phyloP scores from a whole-genome alignment of 495 filamentous ascomycete species.

The Tuber brumale region DNA sequence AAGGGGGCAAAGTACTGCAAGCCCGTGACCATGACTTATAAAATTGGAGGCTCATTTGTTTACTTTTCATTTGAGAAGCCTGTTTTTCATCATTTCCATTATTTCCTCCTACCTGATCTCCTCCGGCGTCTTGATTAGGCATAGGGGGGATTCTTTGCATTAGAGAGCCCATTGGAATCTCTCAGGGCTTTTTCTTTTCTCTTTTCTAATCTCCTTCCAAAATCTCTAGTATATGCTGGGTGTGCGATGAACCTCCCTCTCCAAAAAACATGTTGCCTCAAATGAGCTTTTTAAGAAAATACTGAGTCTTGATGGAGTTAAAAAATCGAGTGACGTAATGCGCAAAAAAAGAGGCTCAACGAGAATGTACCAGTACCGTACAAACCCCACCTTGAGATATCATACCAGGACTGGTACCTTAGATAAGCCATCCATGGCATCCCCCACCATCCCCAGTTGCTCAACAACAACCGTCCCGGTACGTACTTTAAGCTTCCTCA shows the following conservation, averaged over 20 bases:
- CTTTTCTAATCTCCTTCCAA: background rate
- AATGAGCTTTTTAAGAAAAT: background rate
- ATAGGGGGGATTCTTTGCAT: constrained; percentile 15
- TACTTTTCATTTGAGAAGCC: constrained; percentile 2
- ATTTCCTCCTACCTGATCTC: background rate
- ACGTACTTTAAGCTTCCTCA: background rate
- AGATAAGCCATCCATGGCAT: background rate
- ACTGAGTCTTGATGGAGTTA: background rate
- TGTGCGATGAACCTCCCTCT: background rate
- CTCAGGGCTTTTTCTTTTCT: constrained; percentile 12
- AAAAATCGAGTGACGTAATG: background rate
- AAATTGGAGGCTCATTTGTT: constrained; percentile 20
- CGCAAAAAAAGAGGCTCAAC: background rate
- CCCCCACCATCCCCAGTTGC: background rate
- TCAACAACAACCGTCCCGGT: background rate
- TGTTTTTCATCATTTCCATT: background rate
- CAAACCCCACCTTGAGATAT: background rate
- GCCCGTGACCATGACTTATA: background rate
- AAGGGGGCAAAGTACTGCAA: constrained; percentile 14
- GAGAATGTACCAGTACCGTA: too few species aligned
- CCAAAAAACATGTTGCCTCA: background rate
- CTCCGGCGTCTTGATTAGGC: background rate
- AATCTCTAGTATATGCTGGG: background rate
- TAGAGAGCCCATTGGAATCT: constrained; percentile 7
- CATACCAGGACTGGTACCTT: background rate